Evolutionary conservation across 2,329 filamentous ascomycete species (phyloP), one percentile per base, ranked within the genome.

Genomic region (Fusarium secorum): DNA sequence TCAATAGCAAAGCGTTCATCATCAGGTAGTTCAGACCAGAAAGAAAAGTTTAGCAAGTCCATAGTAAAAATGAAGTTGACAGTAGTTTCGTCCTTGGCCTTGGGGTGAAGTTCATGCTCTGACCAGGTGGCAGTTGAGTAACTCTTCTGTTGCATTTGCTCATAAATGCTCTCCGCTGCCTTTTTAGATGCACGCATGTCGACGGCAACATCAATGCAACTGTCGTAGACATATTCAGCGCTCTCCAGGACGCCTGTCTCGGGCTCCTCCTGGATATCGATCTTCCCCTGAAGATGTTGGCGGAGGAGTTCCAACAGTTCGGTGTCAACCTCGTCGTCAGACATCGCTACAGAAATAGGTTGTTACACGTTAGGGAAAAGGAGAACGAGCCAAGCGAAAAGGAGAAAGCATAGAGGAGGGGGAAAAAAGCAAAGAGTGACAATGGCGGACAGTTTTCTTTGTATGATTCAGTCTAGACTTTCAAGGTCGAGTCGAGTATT

Each of bases 41-140:
- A 99, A 26, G 91, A 97, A 78, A 98, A 99, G 79, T 99, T 99
- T 54, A 99, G 84, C 32, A 99, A 81, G 79, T 99, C 96, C 94
- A 99, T 97, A 24, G 93, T 94, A 79, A 99, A 98, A 75, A 99
- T 95, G 79, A 99, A 98, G 70, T 93, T 91, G 26, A 97, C 89
- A 0, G 94, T 95, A 54, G 82, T 86, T 76, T 93, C 92, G 77
- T 97, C 91, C 77, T 94, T 94, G 44, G 88, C 76, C 79, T 95
- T 92, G 3, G 96, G 96, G 76, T 99, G 96, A 41, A 99, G 85
- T 78, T 96, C 93, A 80, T 98, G 94, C 76, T 92, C 87, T 18
- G 93, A 89, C 96, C 96, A 99, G 13, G 90, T 92, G 67, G 92
- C 88, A 1, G 93, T 94, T 8, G 93, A 96, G 81, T 97, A 98